Conservation (phyloP, 2,329 filamentous ascomycete species). For the Sporothrix brunneoviolacea region DNA sequence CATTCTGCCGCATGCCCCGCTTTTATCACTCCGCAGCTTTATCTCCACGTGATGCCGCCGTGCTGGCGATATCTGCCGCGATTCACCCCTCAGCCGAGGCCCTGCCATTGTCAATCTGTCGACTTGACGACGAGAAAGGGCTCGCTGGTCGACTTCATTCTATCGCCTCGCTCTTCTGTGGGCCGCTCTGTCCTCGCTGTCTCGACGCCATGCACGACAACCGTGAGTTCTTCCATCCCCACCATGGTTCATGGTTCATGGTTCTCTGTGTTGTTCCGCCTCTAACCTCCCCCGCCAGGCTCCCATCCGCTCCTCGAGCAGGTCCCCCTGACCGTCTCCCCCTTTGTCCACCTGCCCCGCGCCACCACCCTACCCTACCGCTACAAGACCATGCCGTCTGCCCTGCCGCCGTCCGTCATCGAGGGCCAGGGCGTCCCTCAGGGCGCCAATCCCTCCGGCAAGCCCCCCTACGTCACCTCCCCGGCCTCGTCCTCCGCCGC, state of each 20-base stretch:
- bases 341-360: slow-evolving; percentile 84
- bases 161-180: not conserved
- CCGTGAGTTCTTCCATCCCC: slow-evolving; percentile 6
- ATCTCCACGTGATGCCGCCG: too few species aligned
- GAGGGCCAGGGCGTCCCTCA: slow-evolving; percentile 26
- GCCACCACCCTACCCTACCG: slow-evolving; percentile 91
- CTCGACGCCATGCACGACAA: slow-evolving; percentile 15
- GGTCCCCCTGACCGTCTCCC: slow-evolving; percentile 86
- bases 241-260: too few species aligned
- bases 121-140: too few species aligned
- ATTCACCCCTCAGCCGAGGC: too few species aligned
- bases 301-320: slow-evolving; percentile 86
- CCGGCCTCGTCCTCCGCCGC: slow-evolving; percentile 73
- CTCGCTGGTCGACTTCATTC: too few species aligned
- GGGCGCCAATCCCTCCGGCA: slow-evolving; percentile 33
- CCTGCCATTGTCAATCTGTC: too few species aligned
- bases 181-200: too few species aligned
- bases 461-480: slow-evolving; percentile 69
- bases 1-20: not conserved
- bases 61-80: too few species aligned
- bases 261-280: not conserved
- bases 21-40: too few species aligned
- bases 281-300: slow-evolving; percentile 37
- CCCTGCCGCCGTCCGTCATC: slow-evolving; percentile 65
- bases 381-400: slow-evolving; percentile 83